phyloP scores from a whole-genome alignment of 2,329 filamentous ascomycete genomes.

The Penicillium sp. region DNA sequence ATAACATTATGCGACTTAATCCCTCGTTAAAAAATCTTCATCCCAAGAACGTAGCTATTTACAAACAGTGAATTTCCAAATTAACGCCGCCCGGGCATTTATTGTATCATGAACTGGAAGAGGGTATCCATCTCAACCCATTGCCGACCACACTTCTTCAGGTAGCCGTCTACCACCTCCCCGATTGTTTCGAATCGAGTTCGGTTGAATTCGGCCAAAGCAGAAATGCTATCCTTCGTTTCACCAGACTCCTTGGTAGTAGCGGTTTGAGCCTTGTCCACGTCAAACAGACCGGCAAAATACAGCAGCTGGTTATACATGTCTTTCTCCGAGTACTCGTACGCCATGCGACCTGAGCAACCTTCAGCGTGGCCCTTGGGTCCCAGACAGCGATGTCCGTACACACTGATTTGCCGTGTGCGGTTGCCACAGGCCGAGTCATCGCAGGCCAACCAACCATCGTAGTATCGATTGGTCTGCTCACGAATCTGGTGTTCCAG shows the following conservation, averaged over 20 bases:
- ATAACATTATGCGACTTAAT: slow-evolving; percentile 11
- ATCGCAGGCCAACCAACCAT: slow-evolving; percentile 87
- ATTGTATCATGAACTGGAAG: slow-evolving; percentile 63
- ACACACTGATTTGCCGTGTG: slow-evolving; percentile 90
- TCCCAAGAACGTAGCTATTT: slow-evolving; percentile 22
- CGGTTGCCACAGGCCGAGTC: slow-evolving; percentile 83
- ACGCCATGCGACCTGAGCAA: slow-evolving; percentile 84
- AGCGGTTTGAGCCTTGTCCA: slow-evolving; percentile 72
- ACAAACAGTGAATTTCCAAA: slow-evolving; percentile 20
- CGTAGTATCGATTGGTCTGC: slow-evolving; percentile 82
- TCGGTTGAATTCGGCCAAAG: slow-evolving; percentile 80
- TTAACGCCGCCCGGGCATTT: slow-evolving; percentile 28
- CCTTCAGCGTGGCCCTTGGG: slow-evolving; percentile 81
- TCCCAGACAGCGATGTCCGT: slow-evolving; percentile 85
- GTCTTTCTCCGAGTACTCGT: slow-evolving; percentile 83
- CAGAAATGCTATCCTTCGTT: slow-evolving; percentile 65
- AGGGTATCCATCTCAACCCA: slow-evolving; percentile 93
- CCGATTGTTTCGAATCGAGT: slow-evolving; percentile 74
- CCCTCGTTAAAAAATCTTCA: neutral
- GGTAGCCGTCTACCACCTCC: slow-evolving; percentile 75
- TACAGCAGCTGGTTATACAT: slow-evolving; percentile 96
- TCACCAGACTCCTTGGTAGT: slow-evolving; percentile 53
- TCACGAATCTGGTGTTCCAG: slow-evolving; percentile 80
- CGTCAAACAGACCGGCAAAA: slow-evolving; percentile 81
- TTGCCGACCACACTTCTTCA: slow-evolving; percentile 85